Conservation (phyloP, 2,329 filamentous ascomycete species). For the Escovopsis sp. region DNA sequence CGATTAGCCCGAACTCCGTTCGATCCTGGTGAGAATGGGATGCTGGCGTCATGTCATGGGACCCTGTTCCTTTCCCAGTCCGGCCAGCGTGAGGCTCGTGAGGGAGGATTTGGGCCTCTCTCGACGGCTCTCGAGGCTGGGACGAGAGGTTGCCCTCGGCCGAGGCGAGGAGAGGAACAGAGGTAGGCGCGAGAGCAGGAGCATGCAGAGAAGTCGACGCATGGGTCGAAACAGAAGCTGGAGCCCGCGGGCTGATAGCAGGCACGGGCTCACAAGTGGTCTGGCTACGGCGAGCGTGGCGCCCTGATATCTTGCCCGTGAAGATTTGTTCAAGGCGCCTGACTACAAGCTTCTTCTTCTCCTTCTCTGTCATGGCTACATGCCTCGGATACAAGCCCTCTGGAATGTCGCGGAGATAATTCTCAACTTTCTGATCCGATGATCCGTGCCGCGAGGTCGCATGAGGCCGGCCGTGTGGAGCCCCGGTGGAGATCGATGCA, state of each 20-base stretch:
- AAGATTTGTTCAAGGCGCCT: slow-evolving; percentile 67
- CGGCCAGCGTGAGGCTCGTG: slow-evolving; percentile 14
- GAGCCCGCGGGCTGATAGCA: slow-evolving; percentile 5
- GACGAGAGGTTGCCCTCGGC: slow-evolving; percentile 18
- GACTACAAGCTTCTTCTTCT: slow-evolving; percentile 65
- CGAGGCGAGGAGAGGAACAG: no score
- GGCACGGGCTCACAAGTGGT: slow-evolving; percentile 6
- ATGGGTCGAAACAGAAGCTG: slow-evolving; percentile 5
- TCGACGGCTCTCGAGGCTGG: slow-evolving; percentile 17
- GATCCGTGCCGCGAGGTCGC: slow-evolving; percentile 23
- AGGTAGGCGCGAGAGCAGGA: no score
- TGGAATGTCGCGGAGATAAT: slow-evolving; percentile 58
- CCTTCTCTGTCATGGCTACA: slow-evolving; percentile 50
- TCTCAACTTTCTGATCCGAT: slow-evolving; percentile 47
- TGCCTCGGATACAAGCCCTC: slow-evolving; percentile 49
- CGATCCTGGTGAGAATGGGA: slow-evolving; percentile 34
- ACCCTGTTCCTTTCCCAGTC: slow-evolving; percentile 23
- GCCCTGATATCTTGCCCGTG: slow-evolving; percentile 46
- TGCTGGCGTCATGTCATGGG: slow-evolving; percentile 27
- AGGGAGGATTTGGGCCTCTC: slow-evolving; percentile 35
- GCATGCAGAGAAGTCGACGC: no score
- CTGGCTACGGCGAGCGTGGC: slow-evolving; percentile 18
- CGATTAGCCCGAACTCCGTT: slow-evolving; percentile 19
- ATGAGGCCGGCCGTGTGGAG: slow-evolving; percentile 22
- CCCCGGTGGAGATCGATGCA: slow-evolving; percentile 48